Evolutionary conservation across 2,329 filamentous ascomycete genomes (phyloP).

Genomic region (Penicillium sp.): DNA sequence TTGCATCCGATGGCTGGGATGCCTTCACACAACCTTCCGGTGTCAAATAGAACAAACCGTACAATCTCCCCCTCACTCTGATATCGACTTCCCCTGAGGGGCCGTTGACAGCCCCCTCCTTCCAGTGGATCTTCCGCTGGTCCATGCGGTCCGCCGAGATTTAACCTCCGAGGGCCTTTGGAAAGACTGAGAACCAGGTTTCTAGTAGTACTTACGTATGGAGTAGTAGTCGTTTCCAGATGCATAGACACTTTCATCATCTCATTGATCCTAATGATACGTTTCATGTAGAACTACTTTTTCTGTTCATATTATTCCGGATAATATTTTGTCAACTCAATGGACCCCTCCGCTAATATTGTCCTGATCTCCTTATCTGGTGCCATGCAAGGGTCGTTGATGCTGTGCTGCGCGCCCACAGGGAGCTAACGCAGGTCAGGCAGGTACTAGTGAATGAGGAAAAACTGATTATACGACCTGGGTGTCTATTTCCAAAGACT

Average conservation of each 20-base stretch:
- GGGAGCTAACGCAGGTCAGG: neutral
- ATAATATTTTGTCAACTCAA: neutral
- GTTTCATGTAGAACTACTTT: too few relatives aligned
- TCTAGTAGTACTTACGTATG: neutral
- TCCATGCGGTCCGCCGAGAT: conserved; percentile 3
- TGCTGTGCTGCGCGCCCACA: neutral
- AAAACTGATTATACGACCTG: too few relatives aligned
- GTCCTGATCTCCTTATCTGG: neutral
- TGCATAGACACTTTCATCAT: neutral
- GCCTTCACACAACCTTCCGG: neutral
- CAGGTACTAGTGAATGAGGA: neutral
- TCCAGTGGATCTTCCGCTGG: conserved; percentile 4
- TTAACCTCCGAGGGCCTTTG: conserved; percentile 10
- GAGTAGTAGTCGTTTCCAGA: neutral
- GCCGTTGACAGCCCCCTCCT: neutral
- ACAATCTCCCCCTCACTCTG: neutral
- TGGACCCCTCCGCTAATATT: neutral
- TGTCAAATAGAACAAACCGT: neutral
- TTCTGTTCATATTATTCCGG: too few relatives aligned
- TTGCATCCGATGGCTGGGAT: neutral
- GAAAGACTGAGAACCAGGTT: neutral
- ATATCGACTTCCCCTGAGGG: neutral
- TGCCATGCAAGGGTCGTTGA: neutral
- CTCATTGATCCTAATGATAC: too few relatives aligned
- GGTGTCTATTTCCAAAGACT: neutral